Evolutionary conservation across 2,329 filamentous ascomycete genomes (phyloP).

Genomic region (Diplodia seriata): DNA sequence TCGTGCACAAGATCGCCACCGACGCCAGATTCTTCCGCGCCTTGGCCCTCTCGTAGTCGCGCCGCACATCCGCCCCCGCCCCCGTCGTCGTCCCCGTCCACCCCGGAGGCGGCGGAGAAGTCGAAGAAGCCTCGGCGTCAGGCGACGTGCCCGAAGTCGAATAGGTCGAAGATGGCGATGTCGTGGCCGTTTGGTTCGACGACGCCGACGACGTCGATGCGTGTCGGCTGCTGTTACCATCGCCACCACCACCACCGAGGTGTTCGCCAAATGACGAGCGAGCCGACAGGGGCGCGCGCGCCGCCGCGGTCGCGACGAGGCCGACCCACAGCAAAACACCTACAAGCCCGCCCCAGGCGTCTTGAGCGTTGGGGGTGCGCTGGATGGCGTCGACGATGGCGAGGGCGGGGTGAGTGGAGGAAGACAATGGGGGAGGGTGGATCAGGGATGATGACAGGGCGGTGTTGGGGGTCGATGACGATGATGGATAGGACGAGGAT

Average conservation of each 20-base stretch:
- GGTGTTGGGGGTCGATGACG: constrained; percentile 1
- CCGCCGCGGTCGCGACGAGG: constrained; percentile 42
- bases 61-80: background rate
- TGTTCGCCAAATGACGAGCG: background rate
- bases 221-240: background rate
- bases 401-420: constrained; percentile 26
- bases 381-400: constrained; percentile 30
- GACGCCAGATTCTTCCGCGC: constrained; percentile 28
- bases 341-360: constrained; percentile 44
- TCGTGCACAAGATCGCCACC: constrained; percentile 9
- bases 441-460: background rate
- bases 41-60: constrained; percentile 22
- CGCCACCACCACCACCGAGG: background rate
- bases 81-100: background rate
- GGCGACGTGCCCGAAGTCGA: too few species aligned
- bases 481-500: too few species aligned
- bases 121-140: background rate
- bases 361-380: constrained; percentile 37
- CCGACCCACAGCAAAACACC: constrained; percentile 45
- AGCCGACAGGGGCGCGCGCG: constrained; percentile 29
- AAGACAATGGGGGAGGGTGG: background rate
- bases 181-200: too few species aligned
- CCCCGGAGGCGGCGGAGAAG: background rate
- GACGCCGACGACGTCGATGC: background rate
- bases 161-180: too few species aligned